Evolutionary conservation across 768 basidiomycete genomes (phyloP), one percentile per base, ranked within the genome.

Genomic region (Phanerodontia chrysosporium): DNA sequence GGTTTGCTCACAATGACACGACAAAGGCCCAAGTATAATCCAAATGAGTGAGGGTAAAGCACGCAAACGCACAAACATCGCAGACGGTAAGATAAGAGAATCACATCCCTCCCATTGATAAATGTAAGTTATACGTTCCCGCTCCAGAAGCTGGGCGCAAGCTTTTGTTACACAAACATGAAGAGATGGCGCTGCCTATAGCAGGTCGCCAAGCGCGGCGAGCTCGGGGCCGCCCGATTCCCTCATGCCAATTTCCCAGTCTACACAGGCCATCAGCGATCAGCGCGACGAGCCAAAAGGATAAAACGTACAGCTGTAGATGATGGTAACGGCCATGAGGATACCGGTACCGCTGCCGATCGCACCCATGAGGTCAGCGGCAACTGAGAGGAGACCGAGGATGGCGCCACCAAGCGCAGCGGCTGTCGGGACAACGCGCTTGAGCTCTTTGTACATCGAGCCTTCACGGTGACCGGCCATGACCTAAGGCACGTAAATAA

Each of bases 391-490:
- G 13, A 97, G 76, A 28, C 95, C 96, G 13, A 98, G 87, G 59
- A 95, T 92, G n/a, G 95, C 97, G 36, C 96, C 96, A 45, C 97
- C 96, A 62, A 98, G 92, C 0, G 95, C 93, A 24, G 96, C 97
- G 13, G 97, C 96, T 22, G 95, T 98, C 1, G 97, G 97, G 63
- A 99, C 97, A 62, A 98, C 90, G 45, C 94, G 84, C 80, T 98
- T 99, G 61, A 99, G 84, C 71, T 98, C 97, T 78, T 98, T 99
- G 82, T 98, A 99, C 92, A 98, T 96, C 30, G 90, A 93, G 16
- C 90, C 94, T 72, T 99, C 97, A 65, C 95, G 89, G 73, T 98
- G 95, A 49, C 62, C 62, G 13, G 62, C 62, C 62, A 83, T 78
- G 56, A 81, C 69, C 69, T 70, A 36, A 16, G 27, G 3, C 12